Conservation (phyloP, 371 early-diverging fungal species). For the Mortierella sp. region DNA sequence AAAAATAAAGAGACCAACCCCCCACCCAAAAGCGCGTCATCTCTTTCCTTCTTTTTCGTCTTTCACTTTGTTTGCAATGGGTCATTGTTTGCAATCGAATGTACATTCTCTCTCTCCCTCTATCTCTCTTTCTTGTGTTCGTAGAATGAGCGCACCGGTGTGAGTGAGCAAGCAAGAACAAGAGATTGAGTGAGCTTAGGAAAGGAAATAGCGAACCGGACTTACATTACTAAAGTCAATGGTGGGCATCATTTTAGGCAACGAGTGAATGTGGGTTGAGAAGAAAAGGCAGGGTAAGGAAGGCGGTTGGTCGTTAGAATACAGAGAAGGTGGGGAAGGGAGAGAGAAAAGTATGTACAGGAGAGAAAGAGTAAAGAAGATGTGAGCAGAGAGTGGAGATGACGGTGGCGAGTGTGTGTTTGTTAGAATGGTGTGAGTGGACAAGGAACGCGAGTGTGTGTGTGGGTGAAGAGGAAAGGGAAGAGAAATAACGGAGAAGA, state of each 20-base stretch:
- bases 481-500: constrained; percentile 1
- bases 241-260: constrained; percentile 35
- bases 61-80: neutral
- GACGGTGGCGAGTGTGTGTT: neutral
- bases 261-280: neutral
- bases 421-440: neutral
- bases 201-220: neutral
- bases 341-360: neutral
- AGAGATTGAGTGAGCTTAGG: neutral
- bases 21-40: constrained; percentile 5
- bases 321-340: neutral
- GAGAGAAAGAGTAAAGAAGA: neutral
- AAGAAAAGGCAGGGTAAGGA: too few relatives aligned
- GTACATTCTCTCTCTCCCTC: too few relatives aligned
- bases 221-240: constrained; percentile 58
- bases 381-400: neutral
- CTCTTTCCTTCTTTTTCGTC: neutral
- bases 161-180: neutral
- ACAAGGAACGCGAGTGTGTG: neutral
- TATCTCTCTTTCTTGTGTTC: neutral
- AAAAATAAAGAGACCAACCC: neutral
- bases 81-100: neutral
- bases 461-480: neutral
- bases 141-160: neutral
- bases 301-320: neutral